Evolutionary conservation across 495 filamentous ascomycete genomes (phyloP).

Genomic region (Melanomma pulvis-pyrius): DNA sequence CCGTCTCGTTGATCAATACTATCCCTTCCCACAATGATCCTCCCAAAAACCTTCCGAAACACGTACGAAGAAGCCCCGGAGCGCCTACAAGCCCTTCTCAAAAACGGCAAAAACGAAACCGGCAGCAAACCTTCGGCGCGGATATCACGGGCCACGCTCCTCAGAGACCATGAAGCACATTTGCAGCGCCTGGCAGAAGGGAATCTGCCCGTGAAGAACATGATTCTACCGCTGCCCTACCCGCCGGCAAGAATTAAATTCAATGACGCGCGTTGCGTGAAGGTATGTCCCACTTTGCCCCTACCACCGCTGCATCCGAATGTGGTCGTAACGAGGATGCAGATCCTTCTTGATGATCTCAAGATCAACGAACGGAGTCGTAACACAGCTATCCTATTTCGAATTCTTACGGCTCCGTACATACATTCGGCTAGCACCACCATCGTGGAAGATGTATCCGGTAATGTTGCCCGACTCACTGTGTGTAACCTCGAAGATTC

Average conservation of each 20-base stretch:
- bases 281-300: slow-evolving; percentile 1
- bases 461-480: slow-evolving; percentile 26
- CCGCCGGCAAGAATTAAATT: neutral
- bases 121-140: neutral
- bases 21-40: neutral
- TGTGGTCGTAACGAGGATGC: neutral
- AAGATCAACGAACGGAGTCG: neutral
- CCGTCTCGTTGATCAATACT: no score
- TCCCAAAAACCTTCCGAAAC: slow-evolving; percentile 12
- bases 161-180: slow-evolving; percentile 17
- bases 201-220: slow-evolving; percentile 12
- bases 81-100: slow-evolving; percentile 7
- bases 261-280: neutral
- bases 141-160: slow-evolving; percentile 10
- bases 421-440: slow-evolving; percentile 21
- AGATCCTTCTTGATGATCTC: slow-evolving; percentile 18
- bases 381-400: neutral
- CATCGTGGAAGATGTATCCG: slow-evolving; percentile 34
- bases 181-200: slow-evolving; percentile 15
- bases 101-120: neutral
- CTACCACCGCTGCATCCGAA: neutral
- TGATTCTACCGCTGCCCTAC: slow-evolving; percentile 23
- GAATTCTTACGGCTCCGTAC: slow-evolving; percentile 20
- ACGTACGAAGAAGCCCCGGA: slow-evolving; percentile 28
- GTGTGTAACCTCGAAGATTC: slow-evolving; percentile 35